Evolutionary conservation across 2,329 filamentous ascomycete genomes (phyloP), one percentile per base, ranked within the genome.

Genomic region (Pseudopyricularia javanii): DNA sequence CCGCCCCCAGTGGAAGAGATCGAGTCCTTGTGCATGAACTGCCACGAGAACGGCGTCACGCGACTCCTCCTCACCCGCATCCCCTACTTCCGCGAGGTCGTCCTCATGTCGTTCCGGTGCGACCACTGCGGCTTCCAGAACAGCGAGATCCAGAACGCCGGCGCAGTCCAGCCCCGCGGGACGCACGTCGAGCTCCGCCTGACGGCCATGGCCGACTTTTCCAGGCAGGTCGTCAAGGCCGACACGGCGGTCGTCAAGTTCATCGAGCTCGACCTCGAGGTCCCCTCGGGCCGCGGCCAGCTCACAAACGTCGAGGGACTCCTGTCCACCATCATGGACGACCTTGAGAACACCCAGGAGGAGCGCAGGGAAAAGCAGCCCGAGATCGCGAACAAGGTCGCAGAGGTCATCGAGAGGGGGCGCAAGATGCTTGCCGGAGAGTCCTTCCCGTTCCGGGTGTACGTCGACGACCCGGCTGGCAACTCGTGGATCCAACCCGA

Each of bases 401-500:
- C 83, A 56, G 81, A 82, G 49, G 79, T 97, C 51, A 85, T 97
- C 56, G 68, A 78, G 47, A 86, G 83, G 59, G 78, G 90, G 14
- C 78, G 80, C 55, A 79, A 84, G 53, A 95, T 97, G 82, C 70
- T 95, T 9, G 78, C 79, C 2, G 87, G 90, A 50, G 76, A 84
- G 28, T 76, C 77, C 7, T 91, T 95, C 64, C 93, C 93, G 24
- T 96, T 98, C 76, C 86, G 88, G 50, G 70, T 98, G 49, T 85
- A 82, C 40, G 74, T 96, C 49, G 90, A 98, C 65, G 93, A 98
- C 65, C 86, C 88, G 3, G 87, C 91, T 1, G 93, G 93, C 53
- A 98, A 98, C 75, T 95, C 90, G 2, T 97, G 91, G 78, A 95
- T 98, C 62, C 86, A 94, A 49, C 93, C 93, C 14, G 86, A 90